Evolutionary conservation across 139 green algal genomes (phyloP), one percentile per base, ranked within the genome.

Genomic region (Yamagishiella unicocca): DNA sequence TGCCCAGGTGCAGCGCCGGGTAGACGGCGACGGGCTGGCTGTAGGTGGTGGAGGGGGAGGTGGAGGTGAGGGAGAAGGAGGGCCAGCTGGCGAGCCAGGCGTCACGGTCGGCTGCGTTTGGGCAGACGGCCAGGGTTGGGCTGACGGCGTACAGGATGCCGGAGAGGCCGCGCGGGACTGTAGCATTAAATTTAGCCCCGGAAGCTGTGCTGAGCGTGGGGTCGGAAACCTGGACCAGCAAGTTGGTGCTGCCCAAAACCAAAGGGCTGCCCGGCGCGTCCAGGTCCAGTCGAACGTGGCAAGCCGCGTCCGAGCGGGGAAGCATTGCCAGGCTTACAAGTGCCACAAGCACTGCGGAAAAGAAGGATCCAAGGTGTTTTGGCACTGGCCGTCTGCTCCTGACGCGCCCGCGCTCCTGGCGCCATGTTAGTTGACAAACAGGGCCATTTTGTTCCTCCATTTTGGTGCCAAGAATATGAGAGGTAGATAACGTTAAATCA

Each of bases 71-170:
- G 38, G 43, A 24, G 58, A 85, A 85, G 61, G 40, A 61, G 8
- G 79, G 61, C 61, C 61, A 85, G n/a, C 27, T 46, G 27, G 61
- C 29, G 5, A 85, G 61, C 79, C 79, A 85, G 33, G 29, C 42
- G n/a, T 40, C 43, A 22, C 42, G 79, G 79, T 85, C 62, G 27
- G 53, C 6, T 45, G 73, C 46, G n/a, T 37, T 8, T 1, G 79
- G 79, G 31, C 79, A 85, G 40, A 61, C 27, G 19, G 61, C 2
- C 5, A 84, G 55, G 55, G 55, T 40, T 4, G 25, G 37, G 22
- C 40, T 64, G 40, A 27, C 0, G 40, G 79, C 79, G 40, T 76
- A 75, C 3, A 85, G 61, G 14, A 17, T 7, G 7, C 79, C 79
- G 37, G 79, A 35, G 17, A 75, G 17, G 4, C 40, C 79, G 17